Conservation (phyloP, 2,329 filamentous ascomycete genomes). For the Penicillium griseofulvum region DNA sequence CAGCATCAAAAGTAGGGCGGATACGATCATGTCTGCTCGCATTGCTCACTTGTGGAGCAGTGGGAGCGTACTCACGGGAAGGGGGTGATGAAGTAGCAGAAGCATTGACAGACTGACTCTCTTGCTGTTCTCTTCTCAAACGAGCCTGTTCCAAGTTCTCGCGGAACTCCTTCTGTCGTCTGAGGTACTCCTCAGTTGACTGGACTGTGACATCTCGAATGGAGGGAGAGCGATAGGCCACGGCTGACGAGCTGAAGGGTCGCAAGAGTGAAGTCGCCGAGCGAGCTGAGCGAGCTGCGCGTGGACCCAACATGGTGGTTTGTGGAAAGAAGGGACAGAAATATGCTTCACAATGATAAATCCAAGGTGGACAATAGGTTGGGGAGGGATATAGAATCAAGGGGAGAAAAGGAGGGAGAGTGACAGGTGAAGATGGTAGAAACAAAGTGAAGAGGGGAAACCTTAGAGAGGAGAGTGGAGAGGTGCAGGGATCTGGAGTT, state of each 20-base stretch:
- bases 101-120: constrained; percentile 67
- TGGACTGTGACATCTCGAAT: constrained; percentile 80
- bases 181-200: constrained; percentile 71
- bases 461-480: background rate
- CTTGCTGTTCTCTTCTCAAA: constrained; percentile 74
- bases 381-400: constrained; percentile 13
- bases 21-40: constrained; percentile 37
- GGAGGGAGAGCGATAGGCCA: constrained; percentile 61
- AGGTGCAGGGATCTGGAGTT: constrained; percentile 1
- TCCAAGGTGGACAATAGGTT: background rate
- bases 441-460: constrained; percentile 6
- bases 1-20: constrained; percentile 40
- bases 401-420: constrained; percentile 4
- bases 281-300: constrained; percentile 52
- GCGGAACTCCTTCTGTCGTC: constrained; percentile 82
- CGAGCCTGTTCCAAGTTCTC: constrained; percentile 73
- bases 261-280: constrained; percentile 52
- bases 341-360: background rate
- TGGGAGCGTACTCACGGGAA: constrained; percentile 43
- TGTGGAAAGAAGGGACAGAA: constrained; percentile 1
- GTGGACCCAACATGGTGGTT: constrained; percentile 44
- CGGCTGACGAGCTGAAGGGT: constrained; percentile 58
- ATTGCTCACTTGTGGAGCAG: constrained; percentile 48
- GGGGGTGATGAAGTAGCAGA: constrained; percentile 45
- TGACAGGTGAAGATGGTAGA: constrained; percentile 1